These are phyloP conservation scores for Neurospora sp. DNA, from an alignment of 495 filamentous ascomycete species.

Conservation along the genomic window DNA sequence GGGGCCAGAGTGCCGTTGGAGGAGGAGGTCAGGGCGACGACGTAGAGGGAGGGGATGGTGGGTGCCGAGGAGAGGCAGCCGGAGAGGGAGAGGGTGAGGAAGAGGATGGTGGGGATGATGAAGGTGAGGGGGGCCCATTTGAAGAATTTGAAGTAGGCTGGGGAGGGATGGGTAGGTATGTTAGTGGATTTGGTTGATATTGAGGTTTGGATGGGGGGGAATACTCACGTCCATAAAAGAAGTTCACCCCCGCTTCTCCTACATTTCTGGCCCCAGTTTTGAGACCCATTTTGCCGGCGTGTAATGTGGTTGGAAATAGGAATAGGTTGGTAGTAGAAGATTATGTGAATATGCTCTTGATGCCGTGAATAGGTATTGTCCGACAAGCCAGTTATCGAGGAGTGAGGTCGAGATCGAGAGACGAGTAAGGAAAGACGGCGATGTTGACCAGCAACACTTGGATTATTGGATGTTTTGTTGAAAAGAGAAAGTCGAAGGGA, in stretches of 20 bases:
- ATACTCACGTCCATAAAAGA: background rate
- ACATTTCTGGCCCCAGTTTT: background rate
- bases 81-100: slow-evolving; percentile 15
- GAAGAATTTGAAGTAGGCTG: background rate
- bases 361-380: background rate
- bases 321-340: background rate
- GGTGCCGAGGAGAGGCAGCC: slow-evolving; percentile 22
- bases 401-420: background rate
- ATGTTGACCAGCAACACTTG: background rate
- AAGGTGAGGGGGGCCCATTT: background rate
- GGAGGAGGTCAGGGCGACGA: slow-evolving; percentile 17
- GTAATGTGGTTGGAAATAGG: background rate
- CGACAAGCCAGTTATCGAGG: background rate
- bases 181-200: background rate
- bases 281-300: background rate
- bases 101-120: background rate
- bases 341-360: background rate
- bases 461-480: background rate
- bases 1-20: slow-evolving; percentile 6
- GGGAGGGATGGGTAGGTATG: background rate
- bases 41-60: slow-evolving; percentile 20
- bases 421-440: background rate
- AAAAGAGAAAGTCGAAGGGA: background rate
- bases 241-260: background rate
- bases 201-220: background rate